These are phyloP conservation scores for Floccularia luteovirens DNA, from an alignment of 768 basidiomycete genomes.

Conservation along the genomic window DNA sequence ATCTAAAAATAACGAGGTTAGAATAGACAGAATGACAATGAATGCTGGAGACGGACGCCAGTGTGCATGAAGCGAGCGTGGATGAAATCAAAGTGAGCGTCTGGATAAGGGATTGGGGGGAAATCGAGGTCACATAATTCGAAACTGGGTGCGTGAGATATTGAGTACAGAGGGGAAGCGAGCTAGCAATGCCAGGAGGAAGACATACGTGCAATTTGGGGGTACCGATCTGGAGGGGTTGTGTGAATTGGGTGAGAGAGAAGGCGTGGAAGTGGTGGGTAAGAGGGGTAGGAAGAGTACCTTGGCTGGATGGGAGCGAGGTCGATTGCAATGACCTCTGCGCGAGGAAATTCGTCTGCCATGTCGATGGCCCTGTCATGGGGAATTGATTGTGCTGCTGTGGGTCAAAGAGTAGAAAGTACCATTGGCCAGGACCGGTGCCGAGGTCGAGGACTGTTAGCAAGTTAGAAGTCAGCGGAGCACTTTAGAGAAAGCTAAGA, in stretches of 20 bases:
- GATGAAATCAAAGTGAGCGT: slow-evolving; percentile 57
- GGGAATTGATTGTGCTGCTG: slow-evolving; percentile 5
- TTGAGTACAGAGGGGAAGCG: slow-evolving; percentile 1
- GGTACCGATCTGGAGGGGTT: slow-evolving; percentile 44
- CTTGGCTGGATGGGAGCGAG: slow-evolving; percentile 68
- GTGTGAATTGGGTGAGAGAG: slow-evolving; percentile 12
- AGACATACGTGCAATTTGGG: slow-evolving; percentile 64
- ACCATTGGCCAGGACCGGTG: slow-evolving; percentile 63
- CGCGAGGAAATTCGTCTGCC: slow-evolving; percentile 64
- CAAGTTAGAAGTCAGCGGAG: slow-evolving; percentile 14
- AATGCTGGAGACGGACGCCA: slow-evolving; percentile 37
- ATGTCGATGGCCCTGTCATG: slow-evolving; percentile 57
- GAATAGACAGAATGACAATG: slow-evolving; percentile 3
- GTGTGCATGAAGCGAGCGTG: slow-evolving; percentile 65
- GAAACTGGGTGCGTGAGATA: slow-evolving; percentile 33
- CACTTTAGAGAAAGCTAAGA: slow-evolving; percentile 3
- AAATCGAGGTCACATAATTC: slow-evolving; percentile 66
- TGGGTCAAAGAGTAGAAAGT: slow-evolving; percentile 8
- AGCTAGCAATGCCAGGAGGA: too few species aligned
- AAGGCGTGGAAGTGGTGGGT: too few species aligned
- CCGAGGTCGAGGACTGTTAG: slow-evolving; percentile 56
- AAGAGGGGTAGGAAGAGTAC: slow-evolving; percentile 24
- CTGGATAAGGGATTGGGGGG: slow-evolving; percentile 53
- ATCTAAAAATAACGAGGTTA: slow-evolving; percentile 31
- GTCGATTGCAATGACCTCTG: slow-evolving; percentile 63